Percentiles rank a stretch among this genome's conserved stretches.
These are phyloP conservation scores for Raddia guianensis DNA, from an alignment of 176 grass and related monocot species.

Conservation along the genomic window DNA sequence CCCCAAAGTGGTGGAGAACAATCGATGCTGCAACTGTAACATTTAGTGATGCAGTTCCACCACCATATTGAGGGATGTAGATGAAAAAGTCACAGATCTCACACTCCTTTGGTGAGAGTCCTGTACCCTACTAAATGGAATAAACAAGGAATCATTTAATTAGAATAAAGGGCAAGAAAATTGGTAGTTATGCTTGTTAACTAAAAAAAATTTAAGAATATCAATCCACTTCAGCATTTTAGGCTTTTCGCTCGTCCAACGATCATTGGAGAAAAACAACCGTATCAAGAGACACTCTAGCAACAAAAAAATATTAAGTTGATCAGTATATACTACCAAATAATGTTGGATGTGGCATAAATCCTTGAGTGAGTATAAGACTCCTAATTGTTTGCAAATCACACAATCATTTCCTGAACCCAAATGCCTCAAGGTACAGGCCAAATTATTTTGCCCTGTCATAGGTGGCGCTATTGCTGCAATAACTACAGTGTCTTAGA, in stretches of 20 bases:
- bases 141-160: not conserved
- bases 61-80: slow-evolving; percentile 91
- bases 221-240: not conserved
- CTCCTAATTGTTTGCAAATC: not conserved
- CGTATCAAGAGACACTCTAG: not conserved
- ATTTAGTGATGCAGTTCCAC: slow-evolving; percentile 92
- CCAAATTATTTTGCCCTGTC: not conserved
- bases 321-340: not conserved
- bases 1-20: slow-evolving; percentile 82
- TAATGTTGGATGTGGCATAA: not conserved
- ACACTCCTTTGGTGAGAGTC: slow-evolving; percentile 74
- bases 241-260: not conserved
- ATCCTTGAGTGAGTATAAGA: not conserved
- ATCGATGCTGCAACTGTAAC: slow-evolving; percentile 95
- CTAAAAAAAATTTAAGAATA: not conserved
- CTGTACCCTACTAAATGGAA: slow-evolving; percentile 63
- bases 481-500: not conserved
- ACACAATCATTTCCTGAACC: not conserved
- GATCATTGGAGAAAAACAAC: not conserved
- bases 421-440: not conserved
- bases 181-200: not conserved
- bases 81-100: slow-evolving; percentile 92
- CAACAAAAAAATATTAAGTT: not conserved
- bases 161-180: not conserved
- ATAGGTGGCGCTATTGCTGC: not conserved